Base-by-base conservation (phyloP, 306 rosid species). In the Gynostemma pentaphyllum region DNA sequence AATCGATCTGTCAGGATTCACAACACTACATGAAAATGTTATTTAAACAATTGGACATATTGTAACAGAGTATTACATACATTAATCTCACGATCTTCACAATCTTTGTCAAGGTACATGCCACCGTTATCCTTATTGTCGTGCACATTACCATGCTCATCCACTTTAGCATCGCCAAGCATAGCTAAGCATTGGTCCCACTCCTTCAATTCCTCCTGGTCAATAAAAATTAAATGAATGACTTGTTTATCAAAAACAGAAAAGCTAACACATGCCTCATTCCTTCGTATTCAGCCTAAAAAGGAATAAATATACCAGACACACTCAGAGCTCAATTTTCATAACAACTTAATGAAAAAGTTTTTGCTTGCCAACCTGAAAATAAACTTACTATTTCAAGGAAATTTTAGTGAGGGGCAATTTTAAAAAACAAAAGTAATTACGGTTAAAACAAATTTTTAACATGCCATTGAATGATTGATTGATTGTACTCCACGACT, bases 31-130 rank as follows among this genome's bases (percentile, higher is more conserved):
- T 34, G 47, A 34, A n/a, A 49, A 7, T 27, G 30, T 34, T 13
- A 1, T 48, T 13, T 32, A 14, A 48, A 50, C 11, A 21, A 34
- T 15, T 52, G n/a, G 68, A 39, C 69, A 52, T 2, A 19, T 5
- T 56, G 62, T 63, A 16, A 44, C 53, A 23, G 18, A 39, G 62
- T 0, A 51, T 78, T 52, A 83, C 96, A 75, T 52, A 83, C 96
- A 75, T 91, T 85, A 68, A 91, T 91, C 76, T 91, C 97, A 55
- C 85, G 96, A 79, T 91, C 96, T 76, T 91, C 89, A 0, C 86
- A 72, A 41, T 86, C 94, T 76, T 87, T 83, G 75, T 91, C 97
- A 73, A 91, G 74, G 77, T 91, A 85, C 87, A 91, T 79, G 45
- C 77, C 82, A 78, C 81, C 80, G 14, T 80, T 66, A 50, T 85